A percentile compares a stretch with the other conserved stretches of the same genome.
Evolutionary conservation across 345 rosid species (phyloP).

Genomic region (Carallia brachiata): DNA sequence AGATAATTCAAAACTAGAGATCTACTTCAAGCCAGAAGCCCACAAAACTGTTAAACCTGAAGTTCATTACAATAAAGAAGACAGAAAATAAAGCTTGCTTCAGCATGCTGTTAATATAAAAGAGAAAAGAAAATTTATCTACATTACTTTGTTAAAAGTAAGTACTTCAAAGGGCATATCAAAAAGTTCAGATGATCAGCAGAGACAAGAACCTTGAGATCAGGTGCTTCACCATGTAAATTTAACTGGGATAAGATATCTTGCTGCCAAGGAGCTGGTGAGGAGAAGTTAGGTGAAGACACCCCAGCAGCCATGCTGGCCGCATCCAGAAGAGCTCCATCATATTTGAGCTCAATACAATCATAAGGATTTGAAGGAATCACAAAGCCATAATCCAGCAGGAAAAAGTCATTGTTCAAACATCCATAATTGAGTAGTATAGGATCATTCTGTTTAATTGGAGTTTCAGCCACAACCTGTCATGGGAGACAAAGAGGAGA

Average conservation of each 20-base stretch:
- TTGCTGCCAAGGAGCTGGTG: slow-evolving; percentile 73
- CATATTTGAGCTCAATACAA: slow-evolving; percentile 77
- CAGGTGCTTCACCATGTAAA: slow-evolving; percentile 56
- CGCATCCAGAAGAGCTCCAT: slow-evolving; percentile 75
- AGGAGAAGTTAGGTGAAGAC: slow-evolving; percentile 67
- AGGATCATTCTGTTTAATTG: slow-evolving; percentile 52
- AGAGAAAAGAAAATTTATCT: background rate
- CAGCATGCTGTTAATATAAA: background rate
- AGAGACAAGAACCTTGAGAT: slow-evolving; percentile 52
- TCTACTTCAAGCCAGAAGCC: background rate
- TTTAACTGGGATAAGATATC: slow-evolving; percentile 54
- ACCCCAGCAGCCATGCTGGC: slow-evolving; percentile 90
- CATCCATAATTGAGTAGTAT: slow-evolving; percentile 74
- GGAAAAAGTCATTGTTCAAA: slow-evolving; percentile 78
- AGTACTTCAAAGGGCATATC: background rate
- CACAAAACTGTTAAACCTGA: background rate
- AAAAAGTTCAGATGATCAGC: background rate
- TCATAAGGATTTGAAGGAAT: slow-evolving; percentile 71
- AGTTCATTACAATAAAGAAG: background rate
- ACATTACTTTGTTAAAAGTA: slow-evolving; percentile 5
- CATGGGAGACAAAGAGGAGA: slow-evolving; percentile 4
- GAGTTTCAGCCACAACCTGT: slow-evolving; percentile 77
- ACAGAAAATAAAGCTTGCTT: background rate
- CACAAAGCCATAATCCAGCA: slow-evolving; percentile 80
- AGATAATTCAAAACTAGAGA: background rate